Percentiles rank a stretch among this genome's conserved stretches.
phyloP scores from a whole-genome alignment of 768 basidiomycete species.

The Gyrodon lividus region DNA sequence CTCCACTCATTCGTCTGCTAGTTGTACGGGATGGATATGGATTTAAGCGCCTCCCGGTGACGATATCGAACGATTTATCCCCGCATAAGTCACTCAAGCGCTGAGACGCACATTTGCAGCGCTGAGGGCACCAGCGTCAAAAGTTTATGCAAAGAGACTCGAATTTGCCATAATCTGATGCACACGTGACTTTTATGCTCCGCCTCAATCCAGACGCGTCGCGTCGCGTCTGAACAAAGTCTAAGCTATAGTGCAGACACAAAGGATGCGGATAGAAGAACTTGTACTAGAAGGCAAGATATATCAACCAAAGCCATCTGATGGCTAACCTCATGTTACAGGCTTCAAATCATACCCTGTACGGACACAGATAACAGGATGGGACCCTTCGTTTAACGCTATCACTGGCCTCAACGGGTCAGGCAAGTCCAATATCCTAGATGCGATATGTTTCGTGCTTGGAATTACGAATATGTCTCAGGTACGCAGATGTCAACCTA shows the following conservation, averaged over 20 bases:
- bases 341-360: slow-evolving; percentile 99
- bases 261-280: slow-evolving; percentile 88
- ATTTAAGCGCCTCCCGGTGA: not conserved
- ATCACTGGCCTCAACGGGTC: slow-evolving; percentile 96
- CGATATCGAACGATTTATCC: not conserved
- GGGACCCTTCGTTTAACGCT: slow-evolving; percentile 98
- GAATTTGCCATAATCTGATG: not conserved
- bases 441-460: slow-evolving; percentile 98
- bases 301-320: not conserved
- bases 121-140: not conserved
- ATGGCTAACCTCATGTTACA: slow-evolving; percentile 27
- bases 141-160: no score
- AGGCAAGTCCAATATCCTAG: slow-evolving; percentile 98
- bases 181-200: slow-evolving; percentile 28
- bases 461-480: slow-evolving; percentile 97
- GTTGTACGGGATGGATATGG: not conserved
- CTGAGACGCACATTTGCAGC: slow-evolving; percentile 2
- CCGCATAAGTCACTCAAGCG: slow-evolving; percentile 10
- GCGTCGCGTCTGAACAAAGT: slow-evolving; percentile 25
- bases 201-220: slow-evolving; percentile 30
- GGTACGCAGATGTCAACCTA: slow-evolving; percentile 39
- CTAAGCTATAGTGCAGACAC: no score
- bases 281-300: slow-evolving; percentile 83
- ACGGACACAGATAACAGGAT: slow-evolving; percentile 91
- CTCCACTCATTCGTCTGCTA: not conserved